Evolutionary conservation across 805 yeast species (phyloP).

Genomic region (Candida boleticola): DNA sequence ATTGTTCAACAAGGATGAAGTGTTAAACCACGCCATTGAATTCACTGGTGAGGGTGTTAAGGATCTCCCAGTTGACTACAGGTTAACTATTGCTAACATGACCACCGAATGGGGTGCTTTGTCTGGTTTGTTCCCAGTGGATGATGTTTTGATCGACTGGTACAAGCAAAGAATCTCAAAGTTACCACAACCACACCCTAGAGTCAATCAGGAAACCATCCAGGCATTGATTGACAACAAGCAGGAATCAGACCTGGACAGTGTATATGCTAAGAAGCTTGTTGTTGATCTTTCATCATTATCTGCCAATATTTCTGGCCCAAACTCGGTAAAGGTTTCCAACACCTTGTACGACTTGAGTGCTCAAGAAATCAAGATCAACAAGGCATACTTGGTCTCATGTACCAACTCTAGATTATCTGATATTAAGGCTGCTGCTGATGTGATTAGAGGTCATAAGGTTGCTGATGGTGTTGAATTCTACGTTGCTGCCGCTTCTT

Average conservation of each 20-base stretch:
- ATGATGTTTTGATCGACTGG: constrained; percentile 71
- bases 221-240: constrained; percentile 46
- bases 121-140: constrained; percentile 97
- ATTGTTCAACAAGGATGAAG: constrained; percentile 86
- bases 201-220: constrained; percentile 67
- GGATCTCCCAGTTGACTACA: constrained; percentile 70
- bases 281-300: constrained; percentile 75
- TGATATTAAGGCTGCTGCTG: constrained; percentile 94
- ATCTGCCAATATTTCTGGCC: constrained; percentile 91
- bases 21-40: constrained; percentile 89
- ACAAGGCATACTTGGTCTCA: constrained; percentile 96
- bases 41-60: constrained; percentile 81
- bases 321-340: constrained; percentile 93
- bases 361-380: constrained; percentile 66
- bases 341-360: constrained; percentile 75
- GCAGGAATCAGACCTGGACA: constrained; percentile 64
- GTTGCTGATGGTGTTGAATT: constrained; percentile 90
- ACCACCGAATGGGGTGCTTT: constrained; percentile 99
- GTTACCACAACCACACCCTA: constrained; percentile 75
- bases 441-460: constrained; percentile 75
- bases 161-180: constrained; percentile 61
- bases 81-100: constrained; percentile 94
- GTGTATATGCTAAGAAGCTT: constrained; percentile 85
- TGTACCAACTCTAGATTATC: constrained; percentile 94
- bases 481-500: constrained; percentile 96